Evolutionary conservation across 441 rosid species (phyloP), one percentile per base, ranked within the genome.

Genomic region (Kokia cookei): DNA sequence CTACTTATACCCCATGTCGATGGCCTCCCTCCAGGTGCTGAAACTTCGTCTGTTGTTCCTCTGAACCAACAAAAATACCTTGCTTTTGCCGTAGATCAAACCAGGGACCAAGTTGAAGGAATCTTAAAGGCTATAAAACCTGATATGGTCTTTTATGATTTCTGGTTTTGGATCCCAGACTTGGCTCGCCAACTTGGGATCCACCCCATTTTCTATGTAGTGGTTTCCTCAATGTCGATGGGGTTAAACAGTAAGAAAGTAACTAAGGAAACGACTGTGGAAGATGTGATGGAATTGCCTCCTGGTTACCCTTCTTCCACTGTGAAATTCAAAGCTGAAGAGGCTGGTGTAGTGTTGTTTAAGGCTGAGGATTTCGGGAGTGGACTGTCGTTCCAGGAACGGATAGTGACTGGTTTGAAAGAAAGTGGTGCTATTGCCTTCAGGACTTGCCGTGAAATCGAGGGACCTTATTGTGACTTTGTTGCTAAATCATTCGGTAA

Each of bases 11-110:
- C 93, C 10, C 72, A 69, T 0, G 89, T 88, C 2, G 84, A 80
- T 10, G 80, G 86, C 32, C 89, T 91, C 70, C 96, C 92, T 19
- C 74, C 47, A 6, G 96, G 92, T 0, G 79, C 87, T 0, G 88
- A 88, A 67, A 89, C 90, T 3, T 83, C 92, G 53, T 79, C 93
- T 1, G 93, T 86, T 27, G 67, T 91, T 8, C 85, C 88, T 3
- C 5, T 84, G 50, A 22, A 45, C 69, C 2, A 29, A 47, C 35
- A 77, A 24, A 32, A 64, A 70, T 26, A 78, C 22, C 55, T 89
- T 15, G 77, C 82, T 11, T 54, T 75, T 1, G 90, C 92, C 47
- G 74, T 86, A 82, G 96, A 89, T n/a, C 82, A 72, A 3, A 81
- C 86, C 7, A 82, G 90, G 0, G 78, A 67, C 54, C 91, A 91